Evolutionary conservation across 768 basidiomycete species (phyloP).

Genomic region (Mycena albidolilacea): DNA sequence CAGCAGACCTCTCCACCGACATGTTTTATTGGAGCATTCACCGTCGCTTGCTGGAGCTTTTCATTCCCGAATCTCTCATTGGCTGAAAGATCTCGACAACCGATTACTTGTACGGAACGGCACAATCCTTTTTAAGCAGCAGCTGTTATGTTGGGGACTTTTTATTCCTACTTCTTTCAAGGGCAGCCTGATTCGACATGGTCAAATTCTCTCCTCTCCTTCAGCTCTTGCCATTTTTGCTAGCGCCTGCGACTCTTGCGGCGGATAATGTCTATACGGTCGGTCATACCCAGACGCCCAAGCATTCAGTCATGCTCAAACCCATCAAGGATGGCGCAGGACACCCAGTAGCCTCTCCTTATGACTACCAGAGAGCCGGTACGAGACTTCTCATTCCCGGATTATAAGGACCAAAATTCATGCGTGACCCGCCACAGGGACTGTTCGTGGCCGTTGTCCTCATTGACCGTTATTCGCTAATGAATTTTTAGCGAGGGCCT

Average conservation of each 20-base stretch:
- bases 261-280: conserved; percentile 34
- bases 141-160: too few species aligned
- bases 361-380: conserved; percentile 40
- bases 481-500: conserved; percentile 26
- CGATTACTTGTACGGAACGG: too few species aligned
- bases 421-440: conserved; percentile 10
- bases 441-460: conserved; percentile 20
- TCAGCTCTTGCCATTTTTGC: conserved; percentile 20
- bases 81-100: background rate
- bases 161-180: background rate
- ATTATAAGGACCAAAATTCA: background rate
- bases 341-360: conserved; percentile 38
- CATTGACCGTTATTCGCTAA: background rate
- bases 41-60: background rate
- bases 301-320: background rate
- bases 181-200: background rate
- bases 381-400: background rate
- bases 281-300: background rate
- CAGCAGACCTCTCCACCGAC: too few species aligned
- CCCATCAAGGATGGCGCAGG: conserved; percentile 32
- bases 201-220: conserved; percentile 4
- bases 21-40: background rate
- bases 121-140: background rate
- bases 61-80: background rate
- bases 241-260: conserved; percentile 7